phyloP scores from a whole-genome alignment of 805 yeast species.

The Pichia membranifaciens region DNA sequence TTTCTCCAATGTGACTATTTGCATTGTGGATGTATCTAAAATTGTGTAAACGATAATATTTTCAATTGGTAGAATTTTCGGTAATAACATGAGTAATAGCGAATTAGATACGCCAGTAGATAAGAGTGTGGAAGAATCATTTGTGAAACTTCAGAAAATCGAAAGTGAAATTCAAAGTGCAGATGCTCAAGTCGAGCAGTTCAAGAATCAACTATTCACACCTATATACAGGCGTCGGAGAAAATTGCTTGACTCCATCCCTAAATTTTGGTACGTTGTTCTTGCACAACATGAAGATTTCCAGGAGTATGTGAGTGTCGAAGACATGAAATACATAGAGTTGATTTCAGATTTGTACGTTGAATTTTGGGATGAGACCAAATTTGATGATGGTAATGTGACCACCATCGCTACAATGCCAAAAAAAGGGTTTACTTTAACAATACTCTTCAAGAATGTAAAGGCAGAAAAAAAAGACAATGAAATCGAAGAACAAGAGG shows the following conservation, averaged over 20 bases:
- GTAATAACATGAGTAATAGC: too few species aligned
- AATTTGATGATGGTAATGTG: slow-evolving; percentile 16
- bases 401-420: neutral
- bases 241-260: slow-evolving; percentile 44
- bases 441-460: slow-evolving; percentile 52
- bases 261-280: slow-evolving; percentile 84
- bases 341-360: slow-evolving; percentile 58
- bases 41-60: too few species aligned
- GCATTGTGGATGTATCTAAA: too few species aligned
- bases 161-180: slow-evolving; percentile 46
- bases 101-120: slow-evolving; percentile 4
- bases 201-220: slow-evolving; percentile 46
- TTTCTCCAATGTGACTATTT: too few species aligned
- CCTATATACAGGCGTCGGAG: slow-evolving; percentile 57
- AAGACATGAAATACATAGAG: slow-evolving; percentile 74
- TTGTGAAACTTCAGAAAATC: slow-evolving; percentile 48
- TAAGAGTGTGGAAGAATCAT: slow-evolving; percentile 32
- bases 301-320: slow-evolving; percentile 68
- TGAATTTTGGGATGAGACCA: slow-evolving; percentile 39
- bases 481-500: slow-evolving; percentile 48
- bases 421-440: slow-evolving; percentile 46
- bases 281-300: slow-evolving; percentile 80
- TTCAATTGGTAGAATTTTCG: too few species aligned
- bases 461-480: slow-evolving; percentile 33
- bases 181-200: slow-evolving; percentile 55